Conservation (phyloP, 768 basidiomycete species). For the Tricholoma bakamatsutake region DNA sequence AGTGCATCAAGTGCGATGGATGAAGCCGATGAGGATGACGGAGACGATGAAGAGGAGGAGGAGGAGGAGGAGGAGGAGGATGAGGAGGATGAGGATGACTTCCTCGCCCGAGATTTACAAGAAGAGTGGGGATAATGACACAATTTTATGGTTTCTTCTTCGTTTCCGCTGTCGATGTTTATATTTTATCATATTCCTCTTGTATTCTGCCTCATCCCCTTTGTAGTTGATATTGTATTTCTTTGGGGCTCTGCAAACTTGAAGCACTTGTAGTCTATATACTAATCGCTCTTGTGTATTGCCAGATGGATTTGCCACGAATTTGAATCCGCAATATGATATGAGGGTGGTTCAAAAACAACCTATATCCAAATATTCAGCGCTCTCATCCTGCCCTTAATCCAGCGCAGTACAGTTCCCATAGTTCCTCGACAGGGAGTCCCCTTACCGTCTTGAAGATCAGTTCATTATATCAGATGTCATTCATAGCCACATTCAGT, state of each 20-base stretch:
- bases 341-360: not conserved
- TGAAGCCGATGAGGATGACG: conserved; percentile 31
- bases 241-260: not conserved
- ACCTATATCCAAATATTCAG: not conserved
- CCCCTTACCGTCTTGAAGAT: conserved; percentile 53
- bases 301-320: not conserved
- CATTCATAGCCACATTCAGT: conserved; percentile 52
- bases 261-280: not conserved
- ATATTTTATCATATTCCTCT: conserved; percentile 7
- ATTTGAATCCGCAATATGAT: not conserved
- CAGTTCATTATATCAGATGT: conserved; percentile 39
- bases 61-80: conserved; percentile 57
- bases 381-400: conserved; percentile 15
- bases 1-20: conserved; percentile 11
- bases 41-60: conserved; percentile 41
- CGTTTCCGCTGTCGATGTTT: not conserved
- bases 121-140: conserved; percentile 65
- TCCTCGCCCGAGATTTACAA: conserved; percentile 73
- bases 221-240: conserved; percentile 5
- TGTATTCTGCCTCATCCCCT: conserved; percentile 5
- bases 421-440: conserved; percentile 46
- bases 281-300: not conserved
- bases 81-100: conserved; percentile 61
- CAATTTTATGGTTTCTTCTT: not conserved
- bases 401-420: conserved; percentile 47